Base-by-base conservation (phyloP, 2,329 filamentous ascomycete species). In the Aspergillus hiratsukae region DNA sequence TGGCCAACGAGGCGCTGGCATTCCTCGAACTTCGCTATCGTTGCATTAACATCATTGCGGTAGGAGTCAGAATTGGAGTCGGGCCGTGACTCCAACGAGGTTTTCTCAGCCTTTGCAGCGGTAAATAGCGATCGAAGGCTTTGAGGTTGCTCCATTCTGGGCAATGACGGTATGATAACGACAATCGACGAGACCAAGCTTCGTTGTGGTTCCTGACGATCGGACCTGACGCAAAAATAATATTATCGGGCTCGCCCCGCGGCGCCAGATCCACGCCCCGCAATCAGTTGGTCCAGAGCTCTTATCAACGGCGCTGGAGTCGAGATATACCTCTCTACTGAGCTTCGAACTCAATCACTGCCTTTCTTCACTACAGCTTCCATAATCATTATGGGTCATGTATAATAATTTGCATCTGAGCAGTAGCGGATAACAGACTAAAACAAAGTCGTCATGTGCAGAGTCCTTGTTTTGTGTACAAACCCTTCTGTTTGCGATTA, bases 21-120 rank as follows among this genome's bases (percentile, higher is more conserved):
- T 71, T 88, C 80, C 66, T 88, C 80, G 75, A 96, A 93, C 53
- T 85, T 82, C 61, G 82, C 75, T 64, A 96, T 84, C 43, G 89
- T 84, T 41, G 80, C 75, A 58, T 79, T 78, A 63, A 96, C 81
- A 65, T 85, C 85, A 62, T 87, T 81, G 69, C 85, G 84, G 75
- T 88, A 93, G 54, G 78, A 73, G 35, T 85, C 77, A 25, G 84
- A 86, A 63, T 83, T 88, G 56, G 83, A 82, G 68, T 89, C 83
- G 64, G 81, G 82, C n/a, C 83, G 79, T 54, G 77, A 77, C 62
- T 90, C 87, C 52, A 96, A 72, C 43, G 73, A 73, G 57, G 76
- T 70, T 51, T 84, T 81, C 54, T 81, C 77, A 25, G 71, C 71
- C 62, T 87, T 85, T 28, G 84, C 86, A 3, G 76, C 73, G 28